Evolutionary conservation across 306 rosid genomes (phyloP), one percentile per base, ranked within the genome.

Genomic region (Vigna hirtella): DNA sequence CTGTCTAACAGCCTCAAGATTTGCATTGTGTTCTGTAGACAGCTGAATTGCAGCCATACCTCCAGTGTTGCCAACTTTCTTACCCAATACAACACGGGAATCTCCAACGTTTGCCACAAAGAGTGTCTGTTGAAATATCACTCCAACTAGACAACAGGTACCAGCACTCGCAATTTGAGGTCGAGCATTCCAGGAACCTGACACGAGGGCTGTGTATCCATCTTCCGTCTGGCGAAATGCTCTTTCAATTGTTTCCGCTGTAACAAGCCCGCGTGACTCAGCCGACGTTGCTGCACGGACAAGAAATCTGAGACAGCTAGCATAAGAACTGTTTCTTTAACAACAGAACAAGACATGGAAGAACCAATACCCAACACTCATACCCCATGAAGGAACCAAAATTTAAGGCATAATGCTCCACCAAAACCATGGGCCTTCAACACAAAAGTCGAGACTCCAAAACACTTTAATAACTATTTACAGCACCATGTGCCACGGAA

Each of bases 61-160:
- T 24, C 91, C 94, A 51, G 91, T 85, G 77, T 79, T 82, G 15
- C 97, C 93, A 79, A 90, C 88, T 84, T 85, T 90, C 91, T 83
- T 90, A 38, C 97, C 97, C 88, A 91, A 72, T 64, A 91, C 97
- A 67, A 77, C 87, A n/a, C 97, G 97, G 51, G 93, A 91, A 79
- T 91, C 97, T 72, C 97, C 97, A 13, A 81, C 84, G 69, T 85
- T 91, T 13, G 97, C 97, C 74, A 90, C 87, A 74, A 81, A 91
- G 66, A 91, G 88, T 14, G 94, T 91, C 85, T 72, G 89, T 85
- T 83, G 90, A 79, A 76, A 87, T 78, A 91, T 88, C 68, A 91
- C 88, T 53, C 97, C 97, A 66, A 88, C 94, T 4, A 91, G 85
- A 84, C 97, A 90, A 82, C 97, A 91, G 0, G 97, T 10, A 78